These are phyloP conservation scores for Lipomyces yamadae DNA, from an alignment of 805 yeast species.

Conservation along the genomic window DNA sequence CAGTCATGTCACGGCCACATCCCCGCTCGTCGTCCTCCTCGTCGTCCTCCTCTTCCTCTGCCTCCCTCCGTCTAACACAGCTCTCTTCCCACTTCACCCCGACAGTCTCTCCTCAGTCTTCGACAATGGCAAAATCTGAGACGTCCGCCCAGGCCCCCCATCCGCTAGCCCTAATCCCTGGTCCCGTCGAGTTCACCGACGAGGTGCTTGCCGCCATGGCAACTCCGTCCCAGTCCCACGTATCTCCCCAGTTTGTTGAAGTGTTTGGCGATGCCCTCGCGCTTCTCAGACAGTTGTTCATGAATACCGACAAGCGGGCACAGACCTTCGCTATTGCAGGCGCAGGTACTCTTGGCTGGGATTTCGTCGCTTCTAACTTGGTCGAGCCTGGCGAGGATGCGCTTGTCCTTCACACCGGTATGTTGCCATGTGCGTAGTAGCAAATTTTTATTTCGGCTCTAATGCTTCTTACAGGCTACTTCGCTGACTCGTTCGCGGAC, in stretches of 20 bases:
- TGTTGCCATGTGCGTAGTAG: slow-evolving; percentile 38
- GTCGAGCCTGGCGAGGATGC: slow-evolving; percentile 67
- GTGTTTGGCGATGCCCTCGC: slow-evolving; percentile 72
- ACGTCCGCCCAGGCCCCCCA: slow-evolving; percentile 40
- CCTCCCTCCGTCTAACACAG: slow-evolving; percentile 23
- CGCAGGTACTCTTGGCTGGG: slow-evolving; percentile 97
- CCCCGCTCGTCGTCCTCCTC: background rate
- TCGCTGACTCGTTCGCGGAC: slow-evolving; percentile 62
- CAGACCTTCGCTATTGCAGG: slow-evolving; percentile 87
- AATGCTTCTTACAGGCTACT: slow-evolving; percentile 21
- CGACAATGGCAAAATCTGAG: slow-evolving; percentile 5
- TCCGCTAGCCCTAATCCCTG: slow-evolving; percentile 65
- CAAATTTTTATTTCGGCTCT: slow-evolving; percentile 4
- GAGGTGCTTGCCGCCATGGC: slow-evolving; percentile 78
- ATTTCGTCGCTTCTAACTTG: slow-evolving; percentile 79
- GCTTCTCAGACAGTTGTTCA: slow-evolving; percentile 72
- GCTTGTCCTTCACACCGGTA: slow-evolving; percentile 87
- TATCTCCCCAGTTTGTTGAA: slow-evolving; percentile 78
- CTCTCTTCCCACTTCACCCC: slow-evolving; percentile 24
- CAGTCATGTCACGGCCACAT: slow-evolving; percentile 7
- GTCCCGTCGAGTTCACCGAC: slow-evolving; percentile 84
- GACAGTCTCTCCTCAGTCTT: background rate
- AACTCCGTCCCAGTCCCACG: slow-evolving; percentile 86
- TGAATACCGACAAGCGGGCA: slow-evolving; percentile 62
- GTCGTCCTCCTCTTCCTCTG: slow-evolving; percentile 4